Conservation (phyloP, 306 rosid genomes). For the Castanea crenata region DNA sequence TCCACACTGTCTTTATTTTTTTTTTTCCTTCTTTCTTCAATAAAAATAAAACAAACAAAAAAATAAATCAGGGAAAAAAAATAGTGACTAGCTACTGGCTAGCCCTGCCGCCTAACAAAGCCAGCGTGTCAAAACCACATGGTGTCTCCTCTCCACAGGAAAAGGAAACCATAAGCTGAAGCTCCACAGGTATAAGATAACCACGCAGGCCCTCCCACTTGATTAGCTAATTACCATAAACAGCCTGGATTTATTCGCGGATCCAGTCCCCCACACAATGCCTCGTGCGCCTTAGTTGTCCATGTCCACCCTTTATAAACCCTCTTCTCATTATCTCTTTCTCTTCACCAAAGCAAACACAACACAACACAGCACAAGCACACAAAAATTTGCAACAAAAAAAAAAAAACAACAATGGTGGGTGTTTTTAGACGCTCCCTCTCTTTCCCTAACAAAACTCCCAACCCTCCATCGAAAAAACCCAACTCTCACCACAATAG, state of each 20-base stretch:
- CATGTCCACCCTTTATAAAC: slow-evolving; percentile 5
- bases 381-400: neutral
- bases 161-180: slow-evolving; percentile 19
- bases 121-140: slow-evolving; percentile 47
- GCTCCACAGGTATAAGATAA: too few species aligned
- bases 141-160: slow-evolving; percentile 26
- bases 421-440: slow-evolving; percentile 82
- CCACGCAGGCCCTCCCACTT: slow-evolving; percentile 5
- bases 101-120: neutral
- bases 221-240: slow-evolving; percentile 1
- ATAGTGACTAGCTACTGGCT: too few species aligned
- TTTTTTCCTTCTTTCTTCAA: too few species aligned
- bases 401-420: slow-evolving; percentile 42
- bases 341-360: neutral
- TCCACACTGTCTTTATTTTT: too few species aligned
- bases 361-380: neutral
- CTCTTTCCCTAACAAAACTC: slow-evolving; percentile 72
- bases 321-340: neutral
- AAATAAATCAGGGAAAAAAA: too few species aligned
- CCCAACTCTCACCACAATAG: slow-evolving; percentile 65
- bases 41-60: too few species aligned
- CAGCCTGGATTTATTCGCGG: slow-evolving; percentile 32
- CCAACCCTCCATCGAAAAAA: slow-evolving; percentile 51
- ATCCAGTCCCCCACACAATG: neutral
- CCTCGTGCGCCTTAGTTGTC: slow-evolving; percentile 8